Evolutionary conservation across 164 flowering plant species (phyloP), one percentile per base, ranked within the genome.

Genomic region (Berberis thunbergii): DNA sequence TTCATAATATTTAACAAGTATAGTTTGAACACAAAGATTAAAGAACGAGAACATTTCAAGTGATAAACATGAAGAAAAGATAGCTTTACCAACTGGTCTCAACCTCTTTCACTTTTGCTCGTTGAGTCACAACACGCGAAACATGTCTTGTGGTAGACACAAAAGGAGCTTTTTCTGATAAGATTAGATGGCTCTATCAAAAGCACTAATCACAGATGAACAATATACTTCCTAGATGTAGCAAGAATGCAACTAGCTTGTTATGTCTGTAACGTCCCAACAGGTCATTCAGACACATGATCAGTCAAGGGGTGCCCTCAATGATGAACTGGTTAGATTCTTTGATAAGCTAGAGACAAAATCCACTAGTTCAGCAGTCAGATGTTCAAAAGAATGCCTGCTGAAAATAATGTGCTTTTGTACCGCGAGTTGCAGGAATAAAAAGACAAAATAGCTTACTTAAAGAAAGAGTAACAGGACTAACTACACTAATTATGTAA

Each of bases 291-390:
- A 26, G 26, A 26, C 26, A 26, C 26, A 26, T 26, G 8, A 54
- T 52, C 11, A 41, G 39, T 59, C 45, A 59, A 46, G 59, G 26
- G 45, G 59, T 41, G 45, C 6, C 53, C 54, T 54, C 63, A 59
- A 45, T 59, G 46, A 45, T 59, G 41, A 48, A 65, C 48, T 26
- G n/a, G 53, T 59, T 43, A 64, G 67, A 63, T 57, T 69, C 63
- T 44, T 49, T 12, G 55, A 50, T 7, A 63, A 43, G 63, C 43
- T 41, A 59, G 26, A 42, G 56, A 64, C 43, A 53, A 41, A 48
- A 58, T 63, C 62, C 43, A 7, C 49, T 49, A 45, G 46, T 41
- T 1, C 40, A 58, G 12, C 43, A 39, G 44, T 61, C 45, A 63
- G 38, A 3, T 55, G 54, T 60, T 61, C 62, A 8, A 26, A 26